Percentiles rank a stretch among this genome's conserved stretches.
Evolutionary conservation across 345 rosid genomes (phyloP).

Genomic region (Camelina sativa): DNA sequence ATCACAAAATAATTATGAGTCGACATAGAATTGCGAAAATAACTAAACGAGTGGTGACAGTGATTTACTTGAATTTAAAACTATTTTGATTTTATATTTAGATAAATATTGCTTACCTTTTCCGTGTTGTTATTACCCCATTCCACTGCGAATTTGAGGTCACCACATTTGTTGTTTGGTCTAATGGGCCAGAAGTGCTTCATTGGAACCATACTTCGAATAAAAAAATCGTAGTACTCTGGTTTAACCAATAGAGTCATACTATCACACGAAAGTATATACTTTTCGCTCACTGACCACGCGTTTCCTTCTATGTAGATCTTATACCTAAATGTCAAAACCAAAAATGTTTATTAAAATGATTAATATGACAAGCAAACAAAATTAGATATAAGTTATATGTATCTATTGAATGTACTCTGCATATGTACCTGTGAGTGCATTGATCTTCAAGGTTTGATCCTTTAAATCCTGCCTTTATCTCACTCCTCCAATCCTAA

Average conservation of each 20-base stretch:
- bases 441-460: slow-evolving; percentile 61
- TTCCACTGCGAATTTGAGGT: slow-evolving; percentile 41
- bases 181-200: slow-evolving; percentile 61
- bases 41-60: neutral
- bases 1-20: neutral
- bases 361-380: neutral
- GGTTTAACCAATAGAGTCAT: slow-evolving; percentile 52
- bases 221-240: slow-evolving; percentile 54
- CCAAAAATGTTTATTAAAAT: neutral
- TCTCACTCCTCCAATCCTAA: slow-evolving; percentile 54
- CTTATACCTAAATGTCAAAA: slow-evolving; percentile 47
- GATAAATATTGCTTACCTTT: slow-evolving; percentile 16
- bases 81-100: neutral
- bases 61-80: neutral
- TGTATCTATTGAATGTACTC: neutral
- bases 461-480: slow-evolving; percentile 45
- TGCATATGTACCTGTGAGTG: slow-evolving; percentile 49
- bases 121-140: slow-evolving; percentile 45
- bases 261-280: slow-evolving; percentile 56
- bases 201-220: slow-evolving; percentile 53
- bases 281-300: slow-evolving; percentile 63
- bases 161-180: slow-evolving; percentile 36
- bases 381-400: neutral
- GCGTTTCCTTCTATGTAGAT: slow-evolving; percentile 63
- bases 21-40: slow-evolving; percentile 5